Base-by-base conservation (phyloP, 352 stramenopile genomes). In the Globisporangium acanthophoron region DNA sequence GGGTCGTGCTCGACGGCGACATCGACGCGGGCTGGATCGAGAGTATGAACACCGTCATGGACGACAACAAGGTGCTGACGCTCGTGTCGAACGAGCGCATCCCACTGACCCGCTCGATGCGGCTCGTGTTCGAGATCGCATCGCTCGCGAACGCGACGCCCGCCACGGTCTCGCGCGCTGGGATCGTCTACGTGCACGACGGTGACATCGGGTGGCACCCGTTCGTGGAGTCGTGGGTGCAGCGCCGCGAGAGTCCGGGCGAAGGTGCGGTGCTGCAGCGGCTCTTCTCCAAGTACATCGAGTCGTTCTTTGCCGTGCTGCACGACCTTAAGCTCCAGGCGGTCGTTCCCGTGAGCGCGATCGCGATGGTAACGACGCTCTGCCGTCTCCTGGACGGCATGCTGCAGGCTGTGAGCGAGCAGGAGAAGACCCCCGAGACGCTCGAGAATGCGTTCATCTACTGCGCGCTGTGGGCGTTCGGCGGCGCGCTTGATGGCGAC, bases 71-170 rank as follows among this genome's bases (percentile, higher is more conserved):
- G 59, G 94, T 98, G 45, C 80, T 99, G 5, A 99, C 96, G 15
- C 76, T 98, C 4, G 96, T 98, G 13, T 98, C 91, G 3, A 99
- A 99, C 70, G 96, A 99, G 70, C 92, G 96, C 27, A 97, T 99
- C 21, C 96, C 96, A 2, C 68, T 99, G 18, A 98, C 89, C 5
- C 85, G 91, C n/a, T 75, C 90, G 0, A 98, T 99, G 96, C 87
- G 95, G 33, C 90, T 99, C 67, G 87, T 99, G 16, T 99, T 99
- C 76, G 96, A 99, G 70, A 97, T 99, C 37, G 96, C 97, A 62
- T 98, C 92, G 18, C 72, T 99, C 6, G 92, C 96, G 51, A 98
- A 98, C 56, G 96, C 96, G 13, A 98, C 96, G 1, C 95, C 95
- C 13, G 96, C 96, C 8, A 99, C 96, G 0, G 96, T 99, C n/a